Percentiles rank a stretch among this genome's conserved stretches.
Evolutionary conservation across 805 yeast genomes (phyloP).

Genomic region (Metschnikowia kunwiensis): DNA sequence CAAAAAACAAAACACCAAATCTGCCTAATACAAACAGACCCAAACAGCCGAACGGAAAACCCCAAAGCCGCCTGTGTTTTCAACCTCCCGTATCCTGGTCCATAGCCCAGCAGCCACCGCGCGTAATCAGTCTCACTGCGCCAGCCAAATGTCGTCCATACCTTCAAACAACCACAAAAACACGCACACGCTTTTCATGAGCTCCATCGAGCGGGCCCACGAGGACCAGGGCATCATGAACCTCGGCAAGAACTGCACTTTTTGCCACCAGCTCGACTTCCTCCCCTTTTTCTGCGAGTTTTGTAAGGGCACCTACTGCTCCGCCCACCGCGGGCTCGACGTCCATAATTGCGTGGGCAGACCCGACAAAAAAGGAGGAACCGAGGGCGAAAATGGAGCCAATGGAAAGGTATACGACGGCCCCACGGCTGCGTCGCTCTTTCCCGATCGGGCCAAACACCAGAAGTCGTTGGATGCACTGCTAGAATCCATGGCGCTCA

Average conservation of each 20-base stretch:
- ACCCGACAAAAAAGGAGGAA: slow-evolving; percentile 15
- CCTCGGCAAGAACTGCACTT: slow-evolving; percentile 55
- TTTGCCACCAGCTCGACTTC: slow-evolving; percentile 54
- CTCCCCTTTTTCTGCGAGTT: slow-evolving; percentile 55
- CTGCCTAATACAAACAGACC: no score
- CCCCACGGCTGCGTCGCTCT: slow-evolving; percentile 45
- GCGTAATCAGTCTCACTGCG: neutral
- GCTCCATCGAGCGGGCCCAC: slow-evolving; percentile 19
- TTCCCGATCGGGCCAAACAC: slow-evolving; percentile 50
- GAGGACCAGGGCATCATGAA: slow-evolving; percentile 44
- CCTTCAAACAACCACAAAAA: neutral
- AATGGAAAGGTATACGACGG: slow-evolving; percentile 17
- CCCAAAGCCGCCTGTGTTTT: no score
- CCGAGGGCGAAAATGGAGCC: slow-evolving; percentile 5
- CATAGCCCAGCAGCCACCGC: no score
- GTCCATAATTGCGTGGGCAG: slow-evolving; percentile 30
- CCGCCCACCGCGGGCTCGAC: slow-evolving; percentile 43
- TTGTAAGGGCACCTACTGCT: slow-evolving; percentile 46
- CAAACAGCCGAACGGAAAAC: no score
- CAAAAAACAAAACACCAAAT: no score
- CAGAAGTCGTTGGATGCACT: slow-evolving; percentile 32
- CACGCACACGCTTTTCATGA: slow-evolving; percentile 22
- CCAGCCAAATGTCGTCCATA: slow-evolving; percentile 5
- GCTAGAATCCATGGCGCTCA: slow-evolving; percentile 14
- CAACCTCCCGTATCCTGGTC: no score